These are phyloP conservation scores for Paecilomyces variotii DNA, from an alignment of 2,329 filamentous ascomycete genomes.

Conservation along the genomic window DNA sequence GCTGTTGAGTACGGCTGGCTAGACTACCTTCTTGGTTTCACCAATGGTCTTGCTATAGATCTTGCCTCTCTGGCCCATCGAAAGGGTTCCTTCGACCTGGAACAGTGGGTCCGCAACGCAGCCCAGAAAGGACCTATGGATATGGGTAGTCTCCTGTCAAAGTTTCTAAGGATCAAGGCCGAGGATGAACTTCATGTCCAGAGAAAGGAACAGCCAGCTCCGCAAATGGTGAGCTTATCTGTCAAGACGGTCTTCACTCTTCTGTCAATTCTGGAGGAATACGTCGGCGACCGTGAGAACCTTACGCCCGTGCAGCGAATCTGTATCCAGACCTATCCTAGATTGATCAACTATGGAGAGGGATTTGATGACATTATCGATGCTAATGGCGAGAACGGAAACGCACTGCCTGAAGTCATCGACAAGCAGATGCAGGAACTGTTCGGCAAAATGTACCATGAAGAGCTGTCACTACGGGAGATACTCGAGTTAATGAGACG, in stretches of 20 bases:
- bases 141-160: constrained; percentile 63
- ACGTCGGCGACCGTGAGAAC: constrained; percentile 52
- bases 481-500: constrained; percentile 76
- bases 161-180: constrained; percentile 78
- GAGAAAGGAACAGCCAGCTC: constrained; percentile 56
- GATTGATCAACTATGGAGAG: constrained; percentile 93
- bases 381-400: constrained; percentile 70
- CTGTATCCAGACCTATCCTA: constrained; percentile 86
- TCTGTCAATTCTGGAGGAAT: constrained; percentile 70
- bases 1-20: constrained; percentile 77
- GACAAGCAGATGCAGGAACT: constrained; percentile 94
- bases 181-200: constrained; percentile 70
- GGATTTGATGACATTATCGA: constrained; percentile 89
- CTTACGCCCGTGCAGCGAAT: constrained; percentile 74
- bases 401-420: constrained; percentile 67
- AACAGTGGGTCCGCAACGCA: constrained; percentile 69
- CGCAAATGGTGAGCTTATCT: constrained; percentile 65
- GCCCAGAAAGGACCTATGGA: constrained; percentile 55
- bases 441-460: constrained; percentile 96
- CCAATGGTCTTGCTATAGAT: constrained; percentile 79
- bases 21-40: constrained; percentile 67
- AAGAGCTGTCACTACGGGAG: constrained; percentile 75
- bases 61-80: constrained; percentile 79
- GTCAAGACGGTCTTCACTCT: constrained; percentile 79
- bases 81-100: constrained; percentile 68